Percentiles rank a stretch among this genome's conserved stretches.
Conservation (phyloP, 1,284 basidiomycete species). For the Puccinia polysora region DNA sequence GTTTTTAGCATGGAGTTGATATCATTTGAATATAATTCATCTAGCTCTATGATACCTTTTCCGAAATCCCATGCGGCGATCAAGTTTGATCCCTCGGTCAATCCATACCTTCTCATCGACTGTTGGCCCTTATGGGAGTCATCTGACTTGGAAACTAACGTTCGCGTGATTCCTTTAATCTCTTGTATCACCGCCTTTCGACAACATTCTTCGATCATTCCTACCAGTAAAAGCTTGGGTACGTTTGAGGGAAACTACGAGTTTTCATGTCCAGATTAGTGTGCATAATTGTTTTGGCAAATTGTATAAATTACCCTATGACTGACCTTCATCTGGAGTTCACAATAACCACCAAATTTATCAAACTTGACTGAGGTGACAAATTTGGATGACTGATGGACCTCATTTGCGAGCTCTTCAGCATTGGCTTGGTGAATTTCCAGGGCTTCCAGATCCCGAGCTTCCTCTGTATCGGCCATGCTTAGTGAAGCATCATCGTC, state of each 20-base stretch:
- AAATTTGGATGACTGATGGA: conserved; percentile 36
- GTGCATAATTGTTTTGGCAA: background rate
- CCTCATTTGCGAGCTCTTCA: conserved; percentile 49
- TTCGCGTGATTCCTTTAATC: conserved; percentile 66
- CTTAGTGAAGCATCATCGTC: conserved; percentile 60
- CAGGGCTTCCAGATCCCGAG: conserved; percentile 64
- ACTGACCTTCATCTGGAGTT: conserved; percentile 39
- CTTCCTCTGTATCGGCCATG: conserved; percentile 56
- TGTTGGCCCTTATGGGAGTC: conserved; percentile 9
- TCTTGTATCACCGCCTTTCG: conserved; percentile 77
- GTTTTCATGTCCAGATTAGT: conserved; percentile 59
- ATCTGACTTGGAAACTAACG: conserved; percentile 43
- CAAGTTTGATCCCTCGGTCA: conserved; percentile 79
- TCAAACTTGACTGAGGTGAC: conserved; percentile 38
- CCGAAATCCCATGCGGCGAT: conserved; percentile 84
- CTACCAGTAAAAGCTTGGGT: conserved; percentile 85
- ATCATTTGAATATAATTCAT: conserved; percentile 88
- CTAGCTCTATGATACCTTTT: conserved; percentile 71
- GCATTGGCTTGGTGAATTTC: conserved; percentile 47
- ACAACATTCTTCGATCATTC: conserved; percentile 80
- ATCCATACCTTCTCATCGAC: conserved; percentile 51
- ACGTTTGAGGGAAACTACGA: conserved; percentile 60
- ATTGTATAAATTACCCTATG: background rate
- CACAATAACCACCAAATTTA: conserved; percentile 26
- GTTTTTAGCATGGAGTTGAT: conserved; percentile 85